A percentile compares a stretch with the other conserved stretches of the same genome.
Conservation (phyloP, 306 rosid genomes). For the Oxytropis ochrocephala region DNA sequence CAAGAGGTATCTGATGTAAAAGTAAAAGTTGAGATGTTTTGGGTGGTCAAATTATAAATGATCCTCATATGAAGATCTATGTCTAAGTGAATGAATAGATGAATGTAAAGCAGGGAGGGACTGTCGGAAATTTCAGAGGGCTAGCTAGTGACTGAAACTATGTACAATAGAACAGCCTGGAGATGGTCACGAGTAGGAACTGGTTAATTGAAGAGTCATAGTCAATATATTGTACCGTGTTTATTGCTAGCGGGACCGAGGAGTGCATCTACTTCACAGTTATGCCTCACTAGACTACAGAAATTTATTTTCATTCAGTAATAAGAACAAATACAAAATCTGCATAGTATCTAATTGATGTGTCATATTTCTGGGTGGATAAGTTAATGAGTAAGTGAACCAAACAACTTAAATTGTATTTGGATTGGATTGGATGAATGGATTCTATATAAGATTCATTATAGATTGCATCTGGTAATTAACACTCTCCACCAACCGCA, state of each 20-base stretch:
- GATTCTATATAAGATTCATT: neutral
- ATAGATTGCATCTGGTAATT: neutral
- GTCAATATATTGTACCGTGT: slow-evolving; percentile 36
- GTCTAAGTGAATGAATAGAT: slow-evolving; percentile 20
- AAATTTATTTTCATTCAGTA: slow-evolving; percentile 9
- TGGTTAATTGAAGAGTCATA: slow-evolving; percentile 27
- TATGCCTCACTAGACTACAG: slow-evolving; percentile 31
- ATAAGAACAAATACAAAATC: slow-evolving; percentile 44
- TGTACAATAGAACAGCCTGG: slow-evolving; percentile 39
- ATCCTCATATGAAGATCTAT: slow-evolving; percentile 19
- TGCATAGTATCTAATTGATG: slow-evolving; percentile 40
- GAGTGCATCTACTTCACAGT: slow-evolving; percentile 23
- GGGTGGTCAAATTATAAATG: slow-evolving; percentile 18
- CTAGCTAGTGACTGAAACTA: slow-evolving; percentile 22
- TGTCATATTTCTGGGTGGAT: slow-evolving; percentile 20
- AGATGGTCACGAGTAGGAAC: slow-evolving; percentile 41
- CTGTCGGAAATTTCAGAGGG: slow-evolving; percentile 23
- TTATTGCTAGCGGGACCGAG: slow-evolving; percentile 51
- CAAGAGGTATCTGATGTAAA: neutral
- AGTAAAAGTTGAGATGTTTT: slow-evolving; percentile 4
- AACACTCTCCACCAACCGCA: no score
- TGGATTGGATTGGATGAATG: neutral
- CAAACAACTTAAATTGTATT: neutral
- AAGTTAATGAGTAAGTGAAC: neutral
- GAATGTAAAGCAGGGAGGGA: slow-evolving; percentile 10